phyloP scores from a whole-genome alignment of 2,329 filamentous ascomycete genomes.

The Botrytis deweyae region DNA sequence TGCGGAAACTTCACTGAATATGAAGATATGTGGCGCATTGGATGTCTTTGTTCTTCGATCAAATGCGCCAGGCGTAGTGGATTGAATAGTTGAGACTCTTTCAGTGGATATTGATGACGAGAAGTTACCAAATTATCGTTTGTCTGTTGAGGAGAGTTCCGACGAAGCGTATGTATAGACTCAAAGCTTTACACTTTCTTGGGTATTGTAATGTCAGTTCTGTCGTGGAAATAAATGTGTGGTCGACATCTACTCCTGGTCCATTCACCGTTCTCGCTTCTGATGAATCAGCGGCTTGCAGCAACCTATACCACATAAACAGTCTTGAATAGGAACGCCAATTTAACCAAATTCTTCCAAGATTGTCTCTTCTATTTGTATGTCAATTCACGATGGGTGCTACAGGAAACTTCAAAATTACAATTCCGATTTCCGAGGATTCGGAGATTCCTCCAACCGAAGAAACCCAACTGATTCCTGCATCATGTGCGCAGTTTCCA shows the following conservation, averaged over 20 bases:
- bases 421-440: background rate
- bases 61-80: no score
- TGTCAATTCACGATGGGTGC: background rate
- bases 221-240: background rate
- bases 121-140: background rate
- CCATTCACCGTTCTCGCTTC: background rate
- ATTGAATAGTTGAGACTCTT: background rate
- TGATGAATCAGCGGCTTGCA: constrained; percentile 3
- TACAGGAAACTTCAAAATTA: background rate
- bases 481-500: constrained; percentile 27
- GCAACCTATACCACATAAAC: background rate
- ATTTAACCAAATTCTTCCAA: background rate
- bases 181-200: background rate
- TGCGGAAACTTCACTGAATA: no score
- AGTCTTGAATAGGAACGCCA: background rate
- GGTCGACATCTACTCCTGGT: background rate
- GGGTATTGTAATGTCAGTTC: no score
- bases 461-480: constrained; percentile 11
- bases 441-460: background rate
- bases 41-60: background rate
- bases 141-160: background rate
- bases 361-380: background rate
- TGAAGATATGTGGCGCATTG: background rate
- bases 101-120: background rate
- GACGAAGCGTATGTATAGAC: background rate